A percentile compares a stretch with the other conserved stretches of the same genome.
These are phyloP conservation scores for Teratosphaeria gauchensis DNA, from an alignment of 2,329 filamentous ascomycete species.

Conservation along the genomic window DNA sequence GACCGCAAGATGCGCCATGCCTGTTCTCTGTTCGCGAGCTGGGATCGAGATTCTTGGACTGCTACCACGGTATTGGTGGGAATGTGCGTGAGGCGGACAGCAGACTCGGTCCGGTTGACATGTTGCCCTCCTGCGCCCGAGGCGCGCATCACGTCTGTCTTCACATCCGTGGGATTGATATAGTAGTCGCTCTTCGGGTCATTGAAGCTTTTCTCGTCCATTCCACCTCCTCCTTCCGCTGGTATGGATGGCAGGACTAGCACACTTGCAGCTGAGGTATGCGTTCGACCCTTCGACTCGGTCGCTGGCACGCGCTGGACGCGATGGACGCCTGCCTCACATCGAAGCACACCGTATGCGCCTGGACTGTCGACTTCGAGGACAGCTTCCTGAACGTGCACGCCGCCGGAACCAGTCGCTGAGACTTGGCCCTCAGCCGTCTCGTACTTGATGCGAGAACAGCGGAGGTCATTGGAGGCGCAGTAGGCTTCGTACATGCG, in stretches of 20 bases:
- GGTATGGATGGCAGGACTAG: constrained; percentile 84
- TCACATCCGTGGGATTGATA: constrained; percentile 73
- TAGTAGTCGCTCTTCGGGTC: constrained; percentile 89
- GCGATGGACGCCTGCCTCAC: constrained; percentile 87
- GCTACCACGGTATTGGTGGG: constrained; percentile 79
- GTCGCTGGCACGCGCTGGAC: constrained; percentile 90
- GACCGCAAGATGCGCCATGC: constrained; percentile 81
- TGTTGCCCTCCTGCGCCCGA: constrained; percentile 91
- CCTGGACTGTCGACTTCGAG: constrained; percentile 69
- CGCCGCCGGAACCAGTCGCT: constrained; percentile 48
- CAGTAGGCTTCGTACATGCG: constrained; percentile 85
- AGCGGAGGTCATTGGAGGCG: constrained; percentile 54
- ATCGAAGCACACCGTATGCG: constrained; percentile 71
- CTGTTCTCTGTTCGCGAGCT: constrained; percentile 76
- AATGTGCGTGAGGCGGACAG: constrained; percentile 81
- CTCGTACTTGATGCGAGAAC: constrained; percentile 70
- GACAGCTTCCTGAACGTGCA: constrained; percentile 74
- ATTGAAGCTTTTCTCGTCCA: constrained; percentile 53
- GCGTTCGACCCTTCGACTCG: constrained; percentile 80
- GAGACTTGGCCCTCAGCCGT: constrained; percentile 48
- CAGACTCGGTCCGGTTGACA: constrained; percentile 96
- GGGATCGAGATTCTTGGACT: constrained; percentile 88
- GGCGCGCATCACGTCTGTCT: constrained; percentile 80
- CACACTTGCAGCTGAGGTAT: constrained; percentile 86
- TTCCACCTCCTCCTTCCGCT: constrained; percentile 39